Evolutionary conservation across 352 stramenopile species (phyloP).

Genomic region (Blastocystis sp.): DNA sequence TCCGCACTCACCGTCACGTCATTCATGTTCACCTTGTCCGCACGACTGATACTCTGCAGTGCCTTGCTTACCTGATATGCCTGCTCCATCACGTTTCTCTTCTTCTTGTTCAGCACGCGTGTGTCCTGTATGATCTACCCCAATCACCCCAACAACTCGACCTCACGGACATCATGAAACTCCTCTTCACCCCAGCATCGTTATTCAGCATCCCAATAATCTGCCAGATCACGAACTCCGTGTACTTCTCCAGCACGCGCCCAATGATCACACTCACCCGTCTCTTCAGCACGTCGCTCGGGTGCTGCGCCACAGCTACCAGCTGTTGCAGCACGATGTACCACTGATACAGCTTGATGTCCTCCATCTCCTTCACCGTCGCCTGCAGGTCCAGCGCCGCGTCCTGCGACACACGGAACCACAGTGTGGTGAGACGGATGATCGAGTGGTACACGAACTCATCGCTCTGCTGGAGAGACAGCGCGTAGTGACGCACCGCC

Average conservation of each 20-base stretch:
- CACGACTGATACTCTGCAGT: slow-evolving; percentile 68
- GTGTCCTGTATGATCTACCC: slow-evolving; percentile 74
- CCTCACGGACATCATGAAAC: slow-evolving; percentile 77
- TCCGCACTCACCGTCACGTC: slow-evolving; percentile 80
- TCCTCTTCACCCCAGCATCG: slow-evolving; percentile 71
- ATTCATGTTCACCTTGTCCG: slow-evolving; percentile 77
- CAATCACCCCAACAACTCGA: slow-evolving; percentile 72
- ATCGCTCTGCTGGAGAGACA: slow-evolving; percentile 10
- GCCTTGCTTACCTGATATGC: slow-evolving; percentile 16
- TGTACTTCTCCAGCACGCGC: slow-evolving; percentile 85
- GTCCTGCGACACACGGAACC: slow-evolving; percentile 25
- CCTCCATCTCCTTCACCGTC: background rate
- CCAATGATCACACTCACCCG: slow-evolving; percentile 16
- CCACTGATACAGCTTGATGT: slow-evolving; percentile 83
- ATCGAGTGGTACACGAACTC: slow-evolving; percentile 38
- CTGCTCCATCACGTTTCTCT: slow-evolving; percentile 75
- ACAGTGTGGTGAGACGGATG: slow-evolving; percentile 51
- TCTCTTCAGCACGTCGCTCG: slow-evolving; percentile 87
- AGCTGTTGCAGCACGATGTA: slow-evolving; percentile 96
- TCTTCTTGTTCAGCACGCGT: slow-evolving; percentile 77
- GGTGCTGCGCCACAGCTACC: slow-evolving; percentile 85
- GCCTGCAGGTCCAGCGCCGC: background rate
- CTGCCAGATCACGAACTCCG: slow-evolving; percentile 92
- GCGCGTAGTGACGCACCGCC: slow-evolving; percentile 30
- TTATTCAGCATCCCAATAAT: slow-evolving; percentile 85